phyloP scores from a whole-genome alignment of 2,329 filamentous ascomycete species.

The Coniella vitis region DNA sequence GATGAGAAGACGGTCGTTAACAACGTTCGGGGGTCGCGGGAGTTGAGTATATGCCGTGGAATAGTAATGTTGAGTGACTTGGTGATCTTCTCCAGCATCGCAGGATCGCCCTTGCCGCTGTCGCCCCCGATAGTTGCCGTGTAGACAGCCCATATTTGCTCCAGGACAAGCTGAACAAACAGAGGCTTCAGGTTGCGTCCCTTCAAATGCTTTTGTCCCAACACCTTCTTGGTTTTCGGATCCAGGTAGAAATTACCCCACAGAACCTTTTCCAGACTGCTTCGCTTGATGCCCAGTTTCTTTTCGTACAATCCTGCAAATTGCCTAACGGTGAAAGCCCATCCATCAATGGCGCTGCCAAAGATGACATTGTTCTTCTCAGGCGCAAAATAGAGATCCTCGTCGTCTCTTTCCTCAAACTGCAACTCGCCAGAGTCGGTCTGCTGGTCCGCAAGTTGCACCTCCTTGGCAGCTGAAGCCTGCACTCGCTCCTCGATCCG shows the following conservation, averaged over 20 bases:
- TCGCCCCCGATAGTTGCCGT: slow-evolving; percentile 79
- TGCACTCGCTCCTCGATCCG: slow-evolving; percentile 80
- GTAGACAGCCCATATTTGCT: slow-evolving; percentile 95
- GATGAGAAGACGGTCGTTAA: slow-evolving; percentile 80
- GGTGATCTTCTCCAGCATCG: slow-evolving; percentile 85
- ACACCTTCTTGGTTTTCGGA: slow-evolving; percentile 90
- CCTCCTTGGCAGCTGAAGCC: slow-evolving; percentile 58
- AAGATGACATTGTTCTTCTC: slow-evolving; percentile 99
- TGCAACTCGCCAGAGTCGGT: slow-evolving; percentile 53
- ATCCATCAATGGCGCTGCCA: slow-evolving; percentile 95
- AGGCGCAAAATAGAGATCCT: slow-evolving; percentile 95
- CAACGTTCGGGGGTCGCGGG: slow-evolving; percentile 74
- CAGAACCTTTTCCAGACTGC: slow-evolving; percentile 81
- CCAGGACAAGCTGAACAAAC: slow-evolving; percentile 93
- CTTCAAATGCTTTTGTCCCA: slow-evolving; percentile 87
- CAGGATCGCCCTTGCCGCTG: slow-evolving; percentile 74
- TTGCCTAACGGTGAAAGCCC: slow-evolving; percentile 94
- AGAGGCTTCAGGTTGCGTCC: slow-evolving; percentile 88
- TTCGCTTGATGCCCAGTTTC: slow-evolving; percentile 90
- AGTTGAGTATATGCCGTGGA: slow-evolving; percentile 74
- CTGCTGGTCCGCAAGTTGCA: slow-evolving; percentile 39
- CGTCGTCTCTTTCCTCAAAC: slow-evolving; percentile 89
- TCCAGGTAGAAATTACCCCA: slow-evolving; percentile 98
- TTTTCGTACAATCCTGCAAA: slow-evolving; percentile 93
- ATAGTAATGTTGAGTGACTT: slow-evolving; percentile 83